Base-by-base conservation (phyloP, 2,329 filamentous ascomycete species). In the Neonectria hederae region DNA sequence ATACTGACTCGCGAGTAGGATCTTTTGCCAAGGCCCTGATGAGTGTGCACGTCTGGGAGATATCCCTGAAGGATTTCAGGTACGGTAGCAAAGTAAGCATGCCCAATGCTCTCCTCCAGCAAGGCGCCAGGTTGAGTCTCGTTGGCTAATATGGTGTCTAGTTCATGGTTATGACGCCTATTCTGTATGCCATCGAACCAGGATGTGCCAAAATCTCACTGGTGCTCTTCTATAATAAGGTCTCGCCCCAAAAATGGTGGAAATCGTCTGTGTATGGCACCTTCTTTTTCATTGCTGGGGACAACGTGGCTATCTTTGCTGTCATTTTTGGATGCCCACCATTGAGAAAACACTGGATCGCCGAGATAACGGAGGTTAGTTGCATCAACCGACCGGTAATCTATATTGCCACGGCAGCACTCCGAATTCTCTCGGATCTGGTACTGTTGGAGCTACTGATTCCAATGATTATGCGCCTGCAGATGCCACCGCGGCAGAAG, bases 401-500 rank as follows among this genome's bases (percentile, higher is more conserved):
- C 0, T 74, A 73, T 19, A 62, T 73, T 9, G 71, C 66, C 28
- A 80, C 81, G 17, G 79, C 83, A 8, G 74, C 78, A 0, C 80
- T 86, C 28, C 84, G 84, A 58, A 83, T 85, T 51, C 53, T 80
- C 19, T 83, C 83, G 2, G 83, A 86, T 68, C 59, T 86, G 1
- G 63, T 84, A 17, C 77, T 84, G 24, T 80, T 83, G 59, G 67
- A 78, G 0, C 73, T 86, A 24, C 84, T 84, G 0, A 78, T 85
- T 19, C 80, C 80, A 0, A 81, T 83, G 40, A 76, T 86, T 10
- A 69, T 81, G 54, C 75, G 74, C 17, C 69, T 86, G 5, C 80
- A 82, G 57, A 79, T 86, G 63, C 82, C 83, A 0, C 69, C 66
- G 42, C 79, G 78, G 21, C 83, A 85, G 65, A 86, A 84, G 69